Conservation (phyloP, 768 basidiomycete species). For the Tephrocybe sp. region DNA sequence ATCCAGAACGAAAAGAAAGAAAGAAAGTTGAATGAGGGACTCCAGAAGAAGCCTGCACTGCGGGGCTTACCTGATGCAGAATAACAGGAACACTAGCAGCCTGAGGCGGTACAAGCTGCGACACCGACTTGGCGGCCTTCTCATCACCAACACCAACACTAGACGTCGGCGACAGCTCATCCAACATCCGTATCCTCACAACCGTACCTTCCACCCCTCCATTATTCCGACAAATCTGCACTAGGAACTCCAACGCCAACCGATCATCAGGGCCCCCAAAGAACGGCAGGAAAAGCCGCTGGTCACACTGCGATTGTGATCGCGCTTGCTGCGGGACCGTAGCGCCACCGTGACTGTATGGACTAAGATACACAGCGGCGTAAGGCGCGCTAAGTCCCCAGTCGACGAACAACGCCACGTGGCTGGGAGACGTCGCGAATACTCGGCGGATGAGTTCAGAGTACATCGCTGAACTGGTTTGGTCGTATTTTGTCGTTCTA, state of each 20-base stretch:
- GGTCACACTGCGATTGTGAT: constrained; percentile 5
- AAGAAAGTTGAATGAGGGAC: background rate
- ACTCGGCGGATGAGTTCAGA: constrained; percentile 85
- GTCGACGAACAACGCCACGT: constrained; percentile 88
- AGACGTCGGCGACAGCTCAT: constrained; percentile 29
- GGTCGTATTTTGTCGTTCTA: constrained; percentile 43
- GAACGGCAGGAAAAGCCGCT: constrained; percentile 85
- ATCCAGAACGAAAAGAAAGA: constrained; percentile 4
- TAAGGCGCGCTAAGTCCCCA: constrained; percentile 42
- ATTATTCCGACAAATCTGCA: constrained; percentile 66
- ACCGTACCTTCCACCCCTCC: constrained; percentile 68
- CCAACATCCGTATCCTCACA: constrained; percentile 54
- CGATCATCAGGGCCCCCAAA: constrained; percentile 95
- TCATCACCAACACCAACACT: constrained; percentile 21
- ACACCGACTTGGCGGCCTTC: constrained; percentile 8
- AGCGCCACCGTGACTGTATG: too few species aligned
- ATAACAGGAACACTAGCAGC: too few species aligned
- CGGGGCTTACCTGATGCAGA: constrained; percentile 30
- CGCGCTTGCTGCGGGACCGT: too few species aligned
- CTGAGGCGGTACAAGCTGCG: too few species aligned
- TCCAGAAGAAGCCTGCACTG: background rate
- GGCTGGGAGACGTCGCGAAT: constrained; percentile 66
- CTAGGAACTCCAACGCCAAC: constrained; percentile 73
- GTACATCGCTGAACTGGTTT: constrained; percentile 55
- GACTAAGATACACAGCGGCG: background rate